Evolutionary conservation across 1,284 basidiomycete species (phyloP).

Genomic region (Entoloma clypeatum): DNA sequence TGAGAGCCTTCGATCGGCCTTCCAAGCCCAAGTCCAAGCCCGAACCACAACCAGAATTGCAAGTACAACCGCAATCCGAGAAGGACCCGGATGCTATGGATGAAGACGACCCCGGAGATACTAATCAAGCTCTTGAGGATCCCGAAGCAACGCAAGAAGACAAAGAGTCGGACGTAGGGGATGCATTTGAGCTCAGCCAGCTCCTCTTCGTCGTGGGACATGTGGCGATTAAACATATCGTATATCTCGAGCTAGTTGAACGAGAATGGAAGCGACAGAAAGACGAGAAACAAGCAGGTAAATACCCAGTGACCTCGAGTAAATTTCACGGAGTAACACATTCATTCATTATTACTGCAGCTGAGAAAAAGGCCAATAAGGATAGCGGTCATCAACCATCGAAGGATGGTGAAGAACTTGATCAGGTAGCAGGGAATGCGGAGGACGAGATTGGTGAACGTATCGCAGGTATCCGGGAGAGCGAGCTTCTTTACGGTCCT

Average conservation of each 20-base stretch:
- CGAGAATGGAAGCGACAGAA: constrained; percentile 96
- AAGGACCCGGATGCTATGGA: constrained; percentile 51
- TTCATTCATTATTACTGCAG: constrained; percentile 29
- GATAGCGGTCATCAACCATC: constrained; percentile 32
- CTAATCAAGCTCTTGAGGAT: constrained; percentile 24
- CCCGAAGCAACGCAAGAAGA: constrained; percentile 21
- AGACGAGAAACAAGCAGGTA: constrained; percentile 80
- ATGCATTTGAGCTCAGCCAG: constrained; percentile 87
- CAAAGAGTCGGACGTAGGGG: constrained; percentile 56
- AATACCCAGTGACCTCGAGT: constrained; percentile 20
- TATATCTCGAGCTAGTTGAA: constrained; percentile 96
- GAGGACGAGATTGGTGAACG: constrained; percentile 98
- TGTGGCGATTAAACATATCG: constrained; percentile 96
- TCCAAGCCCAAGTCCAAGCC: constrained; percentile 24
- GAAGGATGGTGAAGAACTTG: constrained; percentile 86
- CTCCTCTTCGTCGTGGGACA: constrained; percentile 94
- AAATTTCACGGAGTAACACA: not conserved
- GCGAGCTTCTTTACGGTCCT: constrained; percentile 83
- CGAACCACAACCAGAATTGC: constrained; percentile 10
- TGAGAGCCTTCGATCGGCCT: constrained; percentile 58
- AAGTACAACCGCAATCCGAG: too few species aligned
- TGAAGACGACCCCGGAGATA: constrained; percentile 36
- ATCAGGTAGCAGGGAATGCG: constrained; percentile 95
- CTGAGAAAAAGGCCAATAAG: constrained; percentile 51
- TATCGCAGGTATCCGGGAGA: constrained; percentile 80